phyloP scores from a whole-genome alignment of 2,329 filamentous ascomycete genomes.

The Colletotrichum noveboracense region DNA sequence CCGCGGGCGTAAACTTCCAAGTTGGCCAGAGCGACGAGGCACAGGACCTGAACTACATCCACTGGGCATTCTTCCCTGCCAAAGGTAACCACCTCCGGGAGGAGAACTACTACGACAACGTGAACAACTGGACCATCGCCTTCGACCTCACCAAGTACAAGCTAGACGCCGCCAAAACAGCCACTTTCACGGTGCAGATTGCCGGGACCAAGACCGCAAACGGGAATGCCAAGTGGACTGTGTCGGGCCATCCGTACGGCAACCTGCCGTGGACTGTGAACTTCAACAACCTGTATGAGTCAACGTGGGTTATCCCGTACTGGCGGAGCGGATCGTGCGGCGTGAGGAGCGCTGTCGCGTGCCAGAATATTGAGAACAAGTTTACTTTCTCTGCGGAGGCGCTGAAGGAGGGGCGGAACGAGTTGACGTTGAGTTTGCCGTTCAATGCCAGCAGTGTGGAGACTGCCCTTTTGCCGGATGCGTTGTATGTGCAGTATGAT shows the following conservation, averaged over 20 bases:
- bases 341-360: conserved; percentile 63
- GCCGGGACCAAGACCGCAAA: conserved; percentile 66
- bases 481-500: conserved; percentile 70
- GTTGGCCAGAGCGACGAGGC: conserved; percentile 56
- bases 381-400: conserved; percentile 58
- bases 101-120: conserved; percentile 46
- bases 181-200: conserved; percentile 67
- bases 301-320: conserved; percentile 63
- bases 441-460: conserved; percentile 64
- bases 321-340: conserved; percentile 55
- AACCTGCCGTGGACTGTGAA: conserved; percentile 53
- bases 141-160: conserved; percentile 52
- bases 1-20: conserved; percentile 60
- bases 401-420: conserved; percentile 58
- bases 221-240: conserved; percentile 63
- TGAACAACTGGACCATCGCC: conserved; percentile 65
- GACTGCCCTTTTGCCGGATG: conserved; percentile 57
- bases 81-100: conserved; percentile 52
- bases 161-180: conserved; percentile 52
- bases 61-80: conserved; percentile 69
- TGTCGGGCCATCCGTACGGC: conserved; percentile 51
- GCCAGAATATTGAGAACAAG: conserved; percentile 66
- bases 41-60: conserved; percentile 66
- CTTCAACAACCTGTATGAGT: conserved; percentile 45
- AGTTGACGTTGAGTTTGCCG: conserved; percentile 62